Evolutionary conservation across 148 eudicot species (phyloP), one percentile per base, ranked within the genome.

Genomic region (Suaeda aralocaspica): DNA sequence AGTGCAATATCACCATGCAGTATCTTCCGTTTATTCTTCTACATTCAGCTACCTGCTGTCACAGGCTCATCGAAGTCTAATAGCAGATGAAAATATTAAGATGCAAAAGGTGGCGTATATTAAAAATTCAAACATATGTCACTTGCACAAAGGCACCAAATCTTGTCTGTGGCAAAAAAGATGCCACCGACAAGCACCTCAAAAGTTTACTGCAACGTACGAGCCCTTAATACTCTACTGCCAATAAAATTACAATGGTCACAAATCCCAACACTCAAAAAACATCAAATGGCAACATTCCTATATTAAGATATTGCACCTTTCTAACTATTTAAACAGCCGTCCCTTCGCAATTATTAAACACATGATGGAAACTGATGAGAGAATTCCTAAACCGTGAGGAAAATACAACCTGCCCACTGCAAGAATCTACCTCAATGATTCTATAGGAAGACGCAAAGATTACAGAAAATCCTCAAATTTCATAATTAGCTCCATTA

Each of bases 381-480:
- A 29, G 68, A 65, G 76, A 55, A 65, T 69, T 82, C 84, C 86
- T 28, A 22, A 51, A 19, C 70, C 69, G n/a, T 68, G 60, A 68
- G 87, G 87, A 81, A 59, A 77, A 81, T 74, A 79, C 68, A 49
- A 53, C 31, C n/a, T 26, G 58, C 72, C 78, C 74, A 76, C 76
- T 12, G 25, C 45, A 60, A 73, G 69, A 76, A 70, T 75, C 66
- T 76, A 22, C 21, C 66, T 55, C 65, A 33, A 53, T 29, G 59
- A 70, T 59, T 70, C 51, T 30, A 46, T 3, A 69, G 53, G 45
- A n/a, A 70, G n/a, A 68, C 4, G 24, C 41, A 71, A 52, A 72
- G 16, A 46, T 51, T 64, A 71, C 64, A 48, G 33, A 62, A 45
- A 64, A 60, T 71, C 74, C 61, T 60, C 48, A 46, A 59, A 59